Percentiles rank a stretch among this genome's conserved stretches.
Evolutionary conservation across 352 stramenopile genomes (phyloP).

Genomic region (Phytophthora idaei): DNA sequence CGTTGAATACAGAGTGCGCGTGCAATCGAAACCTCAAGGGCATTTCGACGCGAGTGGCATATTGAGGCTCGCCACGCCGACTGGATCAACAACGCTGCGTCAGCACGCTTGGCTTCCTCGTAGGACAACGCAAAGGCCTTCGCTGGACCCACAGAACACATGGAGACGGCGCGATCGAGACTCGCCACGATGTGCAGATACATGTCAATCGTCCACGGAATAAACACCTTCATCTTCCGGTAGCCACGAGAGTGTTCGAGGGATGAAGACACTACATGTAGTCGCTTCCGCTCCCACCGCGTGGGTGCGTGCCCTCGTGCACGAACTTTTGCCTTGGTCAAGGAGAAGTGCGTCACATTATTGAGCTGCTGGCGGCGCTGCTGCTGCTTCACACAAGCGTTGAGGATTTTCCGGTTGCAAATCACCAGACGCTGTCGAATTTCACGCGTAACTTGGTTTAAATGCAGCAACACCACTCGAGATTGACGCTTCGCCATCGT

Average conservation of each 20-base stretch:
- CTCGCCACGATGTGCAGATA: conserved; percentile 65
- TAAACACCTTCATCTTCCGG: conserved; percentile 61
- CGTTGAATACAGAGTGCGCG: conserved; percentile 71
- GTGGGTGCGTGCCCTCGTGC: conserved; percentile 52
- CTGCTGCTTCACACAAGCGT: conserved; percentile 58
- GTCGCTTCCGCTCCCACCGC: conserved; percentile 41
- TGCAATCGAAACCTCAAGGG: conserved; percentile 55
- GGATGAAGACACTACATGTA: not conserved
- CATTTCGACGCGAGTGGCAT: conserved; percentile 46
- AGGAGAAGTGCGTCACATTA: conserved; percentile 33
- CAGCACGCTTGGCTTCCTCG: conserved; percentile 48
- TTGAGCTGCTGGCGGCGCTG: conserved; percentile 15
- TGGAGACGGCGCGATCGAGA: conserved; percentile 35
- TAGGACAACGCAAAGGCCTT: conserved; percentile 63
- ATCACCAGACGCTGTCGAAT: conserved; percentile 61
- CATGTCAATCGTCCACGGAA: conserved; percentile 83
- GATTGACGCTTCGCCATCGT: conserved; percentile 20
- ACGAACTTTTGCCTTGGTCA: conserved; percentile 43
- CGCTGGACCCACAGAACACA: conserved; percentile 36
- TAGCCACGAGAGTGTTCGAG: conserved; percentile 30
- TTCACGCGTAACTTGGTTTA: conserved; percentile 51
- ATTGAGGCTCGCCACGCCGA: conserved; percentile 52
- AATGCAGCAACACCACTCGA: conserved; percentile 52
- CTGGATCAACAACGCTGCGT: conserved; percentile 61
- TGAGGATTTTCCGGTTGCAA: conserved; percentile 67